Percentiles rank a stretch among this genome's conserved stretches.
Evolutionary conservation across 1,284 basidiomycete genomes (phyloP).

Genomic region (Irpex rosettiformis): DNA sequence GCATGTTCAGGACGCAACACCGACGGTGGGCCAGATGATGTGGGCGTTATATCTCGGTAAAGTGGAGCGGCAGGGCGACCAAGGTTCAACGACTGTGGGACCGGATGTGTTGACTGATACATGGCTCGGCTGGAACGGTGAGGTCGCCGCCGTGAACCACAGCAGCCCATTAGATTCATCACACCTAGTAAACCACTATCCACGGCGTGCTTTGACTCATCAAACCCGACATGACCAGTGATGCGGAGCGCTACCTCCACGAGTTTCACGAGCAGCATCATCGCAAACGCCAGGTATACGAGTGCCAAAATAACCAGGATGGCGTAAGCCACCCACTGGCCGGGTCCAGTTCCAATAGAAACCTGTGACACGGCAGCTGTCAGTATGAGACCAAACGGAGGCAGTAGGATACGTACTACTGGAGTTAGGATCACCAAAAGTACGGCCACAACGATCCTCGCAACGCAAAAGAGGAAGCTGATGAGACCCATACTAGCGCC

Average conservation of each 20-base stretch:
- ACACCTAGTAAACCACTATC: slow-evolving; percentile 87
- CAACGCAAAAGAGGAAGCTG: slow-evolving; percentile 88
- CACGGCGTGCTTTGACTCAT: slow-evolving; percentile 74
- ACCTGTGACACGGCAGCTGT: slow-evolving; percentile 48
- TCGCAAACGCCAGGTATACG: slow-evolving; percentile 75
- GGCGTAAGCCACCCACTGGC: slow-evolving; percentile 91
- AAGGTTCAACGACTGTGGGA: slow-evolving; percentile 28
- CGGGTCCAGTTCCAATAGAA: slow-evolving; percentile 70
- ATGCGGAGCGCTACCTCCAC: slow-evolving; percentile 81
- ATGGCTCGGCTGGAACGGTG: slow-evolving; percentile 28
- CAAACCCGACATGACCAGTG: slow-evolving; percentile 79
- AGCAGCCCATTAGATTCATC: slow-evolving; percentile 71
- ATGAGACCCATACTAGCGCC: slow-evolving; percentile 95
- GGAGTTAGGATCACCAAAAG: slow-evolving; percentile 86
- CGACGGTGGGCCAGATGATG: slow-evolving; percentile 61
- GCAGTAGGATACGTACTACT: slow-evolving; percentile 55
- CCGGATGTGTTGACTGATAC: slow-evolving; percentile 20
- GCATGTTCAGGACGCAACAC: slow-evolving; percentile 77
- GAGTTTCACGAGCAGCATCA: slow-evolving; percentile 85
- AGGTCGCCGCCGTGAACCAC: slow-evolving; percentile 50
- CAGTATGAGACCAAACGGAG: slow-evolving; percentile 15
- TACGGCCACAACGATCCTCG: slow-evolving; percentile 86
- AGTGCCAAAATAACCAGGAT: slow-evolving; percentile 86
- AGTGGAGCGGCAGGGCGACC: slow-evolving; percentile 26
- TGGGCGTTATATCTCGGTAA: slow-evolving; percentile 33